phyloP scores from a whole-genome alignment of 352 stramenopile species.

The Pythium sp. region DNA sequence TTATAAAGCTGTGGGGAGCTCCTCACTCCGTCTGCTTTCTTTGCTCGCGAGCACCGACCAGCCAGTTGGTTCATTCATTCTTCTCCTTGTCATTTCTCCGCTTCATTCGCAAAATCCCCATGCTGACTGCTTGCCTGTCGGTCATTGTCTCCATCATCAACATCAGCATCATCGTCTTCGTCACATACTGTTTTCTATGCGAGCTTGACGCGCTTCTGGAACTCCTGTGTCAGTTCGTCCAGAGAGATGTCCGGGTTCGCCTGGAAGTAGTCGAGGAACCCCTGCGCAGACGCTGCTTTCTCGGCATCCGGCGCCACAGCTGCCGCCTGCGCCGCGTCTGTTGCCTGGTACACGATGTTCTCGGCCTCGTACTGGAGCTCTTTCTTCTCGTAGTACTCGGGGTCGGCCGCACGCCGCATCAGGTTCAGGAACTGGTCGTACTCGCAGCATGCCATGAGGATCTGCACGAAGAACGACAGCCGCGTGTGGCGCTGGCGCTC shows the following conservation, averaged over 20 bases:
- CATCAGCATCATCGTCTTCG: not conserved
- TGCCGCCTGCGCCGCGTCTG: constrained; percentile 33
- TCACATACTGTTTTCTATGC: constrained; percentile 20
- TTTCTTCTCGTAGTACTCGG: constrained; percentile 83
- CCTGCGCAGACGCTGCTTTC: constrained; percentile 45
- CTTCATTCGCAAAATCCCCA: not conserved
- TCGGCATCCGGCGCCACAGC: constrained; percentile 21
- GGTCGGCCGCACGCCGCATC: constrained; percentile 73
- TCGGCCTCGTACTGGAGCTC: constrained; percentile 68
- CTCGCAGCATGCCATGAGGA: constrained; percentile 71
- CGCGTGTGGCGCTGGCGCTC: constrained; percentile 73
- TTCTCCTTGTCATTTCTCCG: not conserved
- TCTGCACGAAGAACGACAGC: constrained; percentile 81
- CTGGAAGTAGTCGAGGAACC: constrained; percentile 72
- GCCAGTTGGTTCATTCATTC: not conserved
- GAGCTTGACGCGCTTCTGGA: constrained; percentile 67
- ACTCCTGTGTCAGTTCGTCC: constrained; percentile 71
- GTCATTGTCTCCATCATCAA: not conserved
- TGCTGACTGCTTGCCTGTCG: not conserved
- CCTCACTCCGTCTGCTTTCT: not conserved
- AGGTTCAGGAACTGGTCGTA: constrained; percentile 87
- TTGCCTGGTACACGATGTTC: constrained; percentile 52
- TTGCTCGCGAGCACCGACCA: not conserved
- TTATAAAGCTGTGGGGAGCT: not conserved
- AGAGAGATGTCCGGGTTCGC: constrained; percentile 65